These are phyloP conservation scores for Calocera viscosa DNA, from an alignment of 768 basidiomycete genomes.

Conservation along the genomic window DNA sequence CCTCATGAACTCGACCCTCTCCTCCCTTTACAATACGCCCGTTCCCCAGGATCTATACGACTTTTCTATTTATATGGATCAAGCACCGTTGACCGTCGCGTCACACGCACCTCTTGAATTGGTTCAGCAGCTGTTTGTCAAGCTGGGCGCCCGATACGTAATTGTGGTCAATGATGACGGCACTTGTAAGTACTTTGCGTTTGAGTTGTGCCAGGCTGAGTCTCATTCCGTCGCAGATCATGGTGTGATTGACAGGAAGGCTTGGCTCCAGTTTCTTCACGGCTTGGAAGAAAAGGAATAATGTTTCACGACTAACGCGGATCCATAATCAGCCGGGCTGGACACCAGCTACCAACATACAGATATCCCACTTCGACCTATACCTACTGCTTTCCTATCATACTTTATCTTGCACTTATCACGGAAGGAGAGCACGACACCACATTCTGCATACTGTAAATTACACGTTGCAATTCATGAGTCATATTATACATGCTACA, in stretches of 20 bases:
- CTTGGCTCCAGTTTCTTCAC: conserved; percentile 77
- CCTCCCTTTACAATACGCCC: conserved; percentile 18
- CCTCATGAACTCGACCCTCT: conserved; percentile 12
- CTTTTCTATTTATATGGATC: conserved; percentile 82
- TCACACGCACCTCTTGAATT: conserved; percentile 81
- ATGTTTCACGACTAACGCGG: not conserved
- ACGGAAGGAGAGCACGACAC: not conserved
- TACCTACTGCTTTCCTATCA: not conserved
- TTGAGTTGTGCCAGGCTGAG: not conserved
- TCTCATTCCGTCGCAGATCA: conserved; percentile 40
- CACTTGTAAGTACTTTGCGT: conserved; percentile 29
- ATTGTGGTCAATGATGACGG: conserved; percentile 74
- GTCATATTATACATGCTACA: not conserved
- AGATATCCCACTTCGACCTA: not conserved
- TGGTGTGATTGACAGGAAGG: conserved; percentile 88
- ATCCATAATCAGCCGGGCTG: not conserved
- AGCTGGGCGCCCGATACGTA: conserved; percentile 84
- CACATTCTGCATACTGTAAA: not conserved
- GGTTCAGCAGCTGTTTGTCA: conserved; percentile 85
- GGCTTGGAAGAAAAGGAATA: conserved; percentile 35
- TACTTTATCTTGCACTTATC: not conserved
- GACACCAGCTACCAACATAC: not conserved
- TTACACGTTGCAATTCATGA: not conserved
- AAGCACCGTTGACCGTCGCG: conserved; percentile 81
- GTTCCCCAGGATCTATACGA: conserved; percentile 48